These are phyloP conservation scores for Aspergillus heteromorphus DNA, from an alignment of 495 filamentous ascomycete genomes.

Conservation along the genomic window DNA sequence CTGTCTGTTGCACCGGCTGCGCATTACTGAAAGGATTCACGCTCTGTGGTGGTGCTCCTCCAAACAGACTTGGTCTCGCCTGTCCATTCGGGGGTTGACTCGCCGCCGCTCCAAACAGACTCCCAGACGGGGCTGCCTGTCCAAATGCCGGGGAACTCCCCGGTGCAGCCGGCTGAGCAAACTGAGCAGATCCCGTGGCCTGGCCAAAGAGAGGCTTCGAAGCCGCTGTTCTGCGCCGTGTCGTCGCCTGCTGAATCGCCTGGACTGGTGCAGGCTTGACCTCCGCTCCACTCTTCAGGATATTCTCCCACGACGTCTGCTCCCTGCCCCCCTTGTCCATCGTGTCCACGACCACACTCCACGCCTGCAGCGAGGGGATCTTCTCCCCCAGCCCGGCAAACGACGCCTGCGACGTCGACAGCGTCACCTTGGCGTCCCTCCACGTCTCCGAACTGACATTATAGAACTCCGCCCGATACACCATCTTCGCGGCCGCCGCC, in stretches of 20 bases:
- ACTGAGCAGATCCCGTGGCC: too few species aligned
- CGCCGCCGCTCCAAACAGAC: too few species aligned
- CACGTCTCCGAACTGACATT: slow-evolving; percentile 66
- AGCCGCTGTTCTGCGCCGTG: background rate
- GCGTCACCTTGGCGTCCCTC: slow-evolving; percentile 57
- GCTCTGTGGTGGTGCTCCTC: background rate
- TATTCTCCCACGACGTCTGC: slow-evolving; percentile 11
- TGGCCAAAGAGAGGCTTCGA: background rate
- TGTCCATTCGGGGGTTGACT: background rate
- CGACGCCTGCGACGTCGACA: slow-evolving; percentile 64
- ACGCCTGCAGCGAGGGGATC: slow-evolving; percentile 53
- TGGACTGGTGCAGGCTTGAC: background rate
- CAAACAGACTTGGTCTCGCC: background rate
- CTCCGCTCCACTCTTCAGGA: background rate
- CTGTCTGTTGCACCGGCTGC: too few species aligned
- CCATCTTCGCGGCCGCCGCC: slow-evolving; percentile 46
- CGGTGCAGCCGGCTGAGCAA: too few species aligned
- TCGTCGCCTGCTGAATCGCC: background rate
- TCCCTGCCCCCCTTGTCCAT: background rate
- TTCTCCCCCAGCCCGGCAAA: slow-evolving; percentile 56
- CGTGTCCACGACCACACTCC: slow-evolving; percentile 49
- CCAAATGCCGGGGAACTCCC: too few species aligned
- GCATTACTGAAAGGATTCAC: too few species aligned
- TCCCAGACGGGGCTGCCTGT: too few species aligned
- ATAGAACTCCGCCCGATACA: slow-evolving; percentile 59